A percentile compares a stretch with the other conserved stretches of the same genome.
Conservation (phyloP, 306 rosid species). For the Delonix regia region DNA sequence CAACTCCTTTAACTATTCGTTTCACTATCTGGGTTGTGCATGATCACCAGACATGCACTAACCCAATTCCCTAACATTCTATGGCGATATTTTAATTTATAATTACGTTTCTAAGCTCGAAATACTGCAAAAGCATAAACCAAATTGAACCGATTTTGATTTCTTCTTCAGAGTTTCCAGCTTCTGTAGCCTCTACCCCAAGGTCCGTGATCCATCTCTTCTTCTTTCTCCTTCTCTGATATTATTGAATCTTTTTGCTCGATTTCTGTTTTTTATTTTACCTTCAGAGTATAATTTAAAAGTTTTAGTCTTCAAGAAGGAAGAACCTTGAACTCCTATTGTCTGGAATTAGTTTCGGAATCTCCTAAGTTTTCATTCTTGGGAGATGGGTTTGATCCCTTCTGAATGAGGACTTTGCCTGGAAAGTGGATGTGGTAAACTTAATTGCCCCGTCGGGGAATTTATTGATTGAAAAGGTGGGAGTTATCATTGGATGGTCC, state of each 20-base stretch:
- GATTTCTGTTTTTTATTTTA: neutral
- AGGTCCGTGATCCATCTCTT: constrained; percentile 23
- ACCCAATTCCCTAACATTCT: neutral
- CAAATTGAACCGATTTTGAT: constrained; percentile 32
- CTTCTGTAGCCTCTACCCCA: constrained; percentile 7
- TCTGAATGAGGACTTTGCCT: neutral
- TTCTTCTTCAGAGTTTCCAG: neutral
- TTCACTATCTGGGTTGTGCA: neutral
- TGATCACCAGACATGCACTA: constrained; percentile 3
- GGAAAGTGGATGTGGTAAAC: constrained; percentile 29
- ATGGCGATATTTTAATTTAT: neutral
- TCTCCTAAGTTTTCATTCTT: neutral
- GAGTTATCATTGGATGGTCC: constrained; percentile 18
- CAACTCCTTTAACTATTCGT: constrained; percentile 23
- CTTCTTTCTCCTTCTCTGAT: neutral
- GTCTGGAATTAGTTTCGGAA: constrained; percentile 34
- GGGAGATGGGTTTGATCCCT: constrained; percentile 14
- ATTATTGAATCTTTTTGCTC: neutral
- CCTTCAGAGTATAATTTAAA: neutral
- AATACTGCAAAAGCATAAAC: constrained; percentile 17
- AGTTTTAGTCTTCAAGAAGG: neutral
- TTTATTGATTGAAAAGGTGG: constrained; percentile 23
- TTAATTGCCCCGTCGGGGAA: constrained; percentile 22
- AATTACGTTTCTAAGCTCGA: neutral
- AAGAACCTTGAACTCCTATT: neutral